Percentiles rank a stretch among this genome's conserved stretches.
Conservation (phyloP, 805 yeast genomes). For the Suhomyces sp. region DNA sequence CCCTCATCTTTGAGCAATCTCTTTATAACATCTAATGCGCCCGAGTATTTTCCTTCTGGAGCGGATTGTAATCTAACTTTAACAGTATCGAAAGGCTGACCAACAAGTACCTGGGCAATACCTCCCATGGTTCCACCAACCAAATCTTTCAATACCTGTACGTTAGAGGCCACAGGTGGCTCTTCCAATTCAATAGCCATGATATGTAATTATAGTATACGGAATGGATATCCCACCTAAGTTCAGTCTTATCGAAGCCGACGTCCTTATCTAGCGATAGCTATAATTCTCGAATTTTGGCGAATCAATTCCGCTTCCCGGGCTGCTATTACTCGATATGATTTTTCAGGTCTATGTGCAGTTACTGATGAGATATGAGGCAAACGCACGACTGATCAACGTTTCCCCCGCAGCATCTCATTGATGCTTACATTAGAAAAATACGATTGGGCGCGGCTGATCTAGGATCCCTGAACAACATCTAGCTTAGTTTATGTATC, state of each 20-base stretch:
- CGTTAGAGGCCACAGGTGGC: constrained; percentile 34
- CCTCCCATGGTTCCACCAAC: constrained; percentile 95
- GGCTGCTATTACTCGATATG: background rate
- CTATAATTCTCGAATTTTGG: background rate
- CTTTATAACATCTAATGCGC: constrained; percentile 75
- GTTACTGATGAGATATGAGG: background rate
- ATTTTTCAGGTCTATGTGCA: background rate
- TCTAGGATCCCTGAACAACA: background rate
- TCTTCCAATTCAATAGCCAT: constrained; percentile 46
- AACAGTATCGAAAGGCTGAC: constrained; percentile 95
- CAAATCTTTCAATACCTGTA: constrained; percentile 67
- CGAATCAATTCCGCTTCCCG: background rate
- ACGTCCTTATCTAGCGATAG: background rate
- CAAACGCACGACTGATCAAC: background rate
- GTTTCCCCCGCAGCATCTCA: background rate
- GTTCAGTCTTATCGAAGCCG: background rate
- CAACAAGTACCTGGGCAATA: constrained; percentile 89
- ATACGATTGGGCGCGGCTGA: background rate
- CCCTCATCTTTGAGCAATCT: constrained; percentile 53
- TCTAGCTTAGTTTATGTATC: background rate
- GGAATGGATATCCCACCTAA: background rate
- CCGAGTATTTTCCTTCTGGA: constrained; percentile 67
- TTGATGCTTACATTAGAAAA: background rate
- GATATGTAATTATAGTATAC: background rate
- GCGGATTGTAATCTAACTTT: constrained; percentile 91